Conservation (phyloP, 2,329 filamentous ascomycete species). For the Daldinia sp. region DNA sequence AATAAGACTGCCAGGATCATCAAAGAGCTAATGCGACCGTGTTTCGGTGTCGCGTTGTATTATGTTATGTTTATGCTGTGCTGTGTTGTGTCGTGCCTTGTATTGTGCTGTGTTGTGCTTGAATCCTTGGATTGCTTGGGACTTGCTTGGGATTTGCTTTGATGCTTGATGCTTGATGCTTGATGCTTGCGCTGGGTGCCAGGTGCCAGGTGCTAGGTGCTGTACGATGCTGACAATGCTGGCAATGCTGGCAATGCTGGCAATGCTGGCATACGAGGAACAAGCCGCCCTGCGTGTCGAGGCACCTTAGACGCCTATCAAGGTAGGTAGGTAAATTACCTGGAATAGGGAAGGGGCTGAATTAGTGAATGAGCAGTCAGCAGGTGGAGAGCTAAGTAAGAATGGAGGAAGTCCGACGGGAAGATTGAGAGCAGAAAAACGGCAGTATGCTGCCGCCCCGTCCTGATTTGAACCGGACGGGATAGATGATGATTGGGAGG, state of each 20-base stretch:
- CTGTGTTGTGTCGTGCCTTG: conserved; percentile 22
- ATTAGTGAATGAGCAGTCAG: conserved; percentile 30
- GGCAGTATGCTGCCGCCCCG: conserved; percentile 41
- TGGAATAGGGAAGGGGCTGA: conserved; percentile 27
- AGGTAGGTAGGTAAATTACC: too few relatives aligned
- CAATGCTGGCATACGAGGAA: conserved; percentile 5
- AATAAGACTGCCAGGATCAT: conserved; percentile 40
- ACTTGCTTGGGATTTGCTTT: too few relatives aligned
- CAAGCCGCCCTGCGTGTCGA: conserved; percentile 21
- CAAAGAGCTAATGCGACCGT: conserved; percentile 40
- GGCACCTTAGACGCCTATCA: conserved; percentile 24
- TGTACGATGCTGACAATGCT: conserved; percentile 21
- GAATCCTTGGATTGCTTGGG: background rate
- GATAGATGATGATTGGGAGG: conserved; percentile 45
- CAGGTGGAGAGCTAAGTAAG: conserved; percentile 33
- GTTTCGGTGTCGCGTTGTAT: conserved; percentile 36
- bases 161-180: background rate
- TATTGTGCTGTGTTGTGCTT: conserved; percentile 27
- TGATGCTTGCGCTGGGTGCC: too few relatives aligned
- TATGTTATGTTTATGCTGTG: conserved; percentile 32
- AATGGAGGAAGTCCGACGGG: conserved; percentile 37
- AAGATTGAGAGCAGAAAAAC: conserved; percentile 38
- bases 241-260: background rate
- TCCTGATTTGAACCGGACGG: conserved; percentile 33
- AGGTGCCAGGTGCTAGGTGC: too few relatives aligned